Base-by-base conservation (phyloP, 2,329 filamentous ascomycete genomes). In the Saccharata proteae region DNA sequence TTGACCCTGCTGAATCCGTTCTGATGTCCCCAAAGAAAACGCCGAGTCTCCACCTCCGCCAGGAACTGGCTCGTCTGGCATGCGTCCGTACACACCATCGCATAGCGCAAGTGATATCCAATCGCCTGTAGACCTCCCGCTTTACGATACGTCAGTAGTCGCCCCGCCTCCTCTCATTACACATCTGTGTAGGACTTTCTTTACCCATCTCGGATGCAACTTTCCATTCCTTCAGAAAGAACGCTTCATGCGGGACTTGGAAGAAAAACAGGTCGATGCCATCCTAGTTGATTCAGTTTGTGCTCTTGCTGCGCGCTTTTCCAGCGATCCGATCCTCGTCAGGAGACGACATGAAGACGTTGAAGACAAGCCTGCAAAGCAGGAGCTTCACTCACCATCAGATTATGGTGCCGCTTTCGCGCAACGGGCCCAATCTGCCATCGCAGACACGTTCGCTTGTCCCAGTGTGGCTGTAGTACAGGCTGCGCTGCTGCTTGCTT, bases 221-320 rank as follows among this genome's bases (percentile, higher is more conserved):
- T 93, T 85, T 46, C 82, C 82, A 0, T 93, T 93, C 43, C 53
- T 93, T 15, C 77, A 77, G 33, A 69, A 76, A 34, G 67, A 77
- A 10, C 74, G 77, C 30, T 86, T 90, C 38, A 60, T 83, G 27
- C 69, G 67, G n/a, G 71, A 84, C 50, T 66, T 93, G 9, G 74
- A 76, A 46, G 82, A 88, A 40, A 92, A 90, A 49, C 71, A 74
- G 31, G 71, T 86, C 5, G 84, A 92, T 45, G 72, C 82, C 0
- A 90, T 93, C 39, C 62, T 93, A 1, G 83, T 93, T 3, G 83
- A 93, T 53, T 78, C 83, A 4, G 77, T 93, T 10, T 93, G 85
- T 48, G 78, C 82, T 4, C 57, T 93, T 27, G 77, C 82, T 17
- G 82, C 84, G 5, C 69, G 84, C 6, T 93, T 93, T 53, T 90